Conservation (phyloP, 2,329 filamentous ascomycete genomes). For the Fusarium pseudoanthophilum region DNA sequence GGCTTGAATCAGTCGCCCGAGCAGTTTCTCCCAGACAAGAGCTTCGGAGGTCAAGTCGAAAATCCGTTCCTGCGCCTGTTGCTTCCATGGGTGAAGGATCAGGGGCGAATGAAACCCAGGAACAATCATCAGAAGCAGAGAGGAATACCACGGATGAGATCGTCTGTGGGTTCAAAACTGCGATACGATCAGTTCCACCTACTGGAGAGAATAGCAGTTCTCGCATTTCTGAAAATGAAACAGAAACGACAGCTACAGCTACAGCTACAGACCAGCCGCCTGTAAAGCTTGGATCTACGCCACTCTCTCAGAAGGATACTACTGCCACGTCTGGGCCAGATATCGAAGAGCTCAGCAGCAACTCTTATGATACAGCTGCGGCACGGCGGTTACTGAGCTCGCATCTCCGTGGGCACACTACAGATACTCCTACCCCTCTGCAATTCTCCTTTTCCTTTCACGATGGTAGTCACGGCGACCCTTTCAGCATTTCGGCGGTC, state of each 20-base stretch:
- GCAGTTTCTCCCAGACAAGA: neutral
- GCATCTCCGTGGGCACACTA: neutral
- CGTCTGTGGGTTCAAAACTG: neutral
- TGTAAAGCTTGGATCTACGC: neutral
- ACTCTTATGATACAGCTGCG: neutral
- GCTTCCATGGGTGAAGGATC: neutral
- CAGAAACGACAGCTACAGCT: neutral
- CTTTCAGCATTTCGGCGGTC: neutral
- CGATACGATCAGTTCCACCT: neutral
- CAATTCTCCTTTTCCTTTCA: slow-evolving; percentile 16
- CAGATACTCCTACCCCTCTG: neutral
- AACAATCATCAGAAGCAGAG: neutral
- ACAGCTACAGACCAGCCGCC: neutral
- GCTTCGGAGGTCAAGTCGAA: neutral
- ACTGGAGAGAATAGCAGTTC: neutral
- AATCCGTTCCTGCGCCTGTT: neutral
- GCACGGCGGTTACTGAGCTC: neutral
- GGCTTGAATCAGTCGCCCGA: neutral
- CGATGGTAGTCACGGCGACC: neutral
- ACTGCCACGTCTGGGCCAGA: neutral
- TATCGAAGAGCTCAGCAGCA: neutral
- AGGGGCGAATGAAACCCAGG: neutral
- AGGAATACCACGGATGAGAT: neutral
- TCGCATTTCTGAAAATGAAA: neutral
- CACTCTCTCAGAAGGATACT: neutral